Evolutionary conservation across 352 stramenopile species (phyloP), one percentile per base, ranked within the genome.

Genomic region (Phytophthora fragariae): DNA sequence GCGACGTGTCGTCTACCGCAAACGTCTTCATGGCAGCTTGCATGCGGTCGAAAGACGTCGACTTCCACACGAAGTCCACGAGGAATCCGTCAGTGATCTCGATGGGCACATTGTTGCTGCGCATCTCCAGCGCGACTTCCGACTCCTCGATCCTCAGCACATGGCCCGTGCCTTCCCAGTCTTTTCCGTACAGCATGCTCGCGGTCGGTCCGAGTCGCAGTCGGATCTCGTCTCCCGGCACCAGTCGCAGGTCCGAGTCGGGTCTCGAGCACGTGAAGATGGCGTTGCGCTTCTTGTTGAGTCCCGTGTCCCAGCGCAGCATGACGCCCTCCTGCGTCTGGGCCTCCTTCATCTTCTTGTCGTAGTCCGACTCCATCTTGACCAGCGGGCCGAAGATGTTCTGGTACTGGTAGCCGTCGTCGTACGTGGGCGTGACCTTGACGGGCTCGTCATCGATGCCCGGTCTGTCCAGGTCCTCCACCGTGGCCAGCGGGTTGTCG

Each of bases 371-470:
- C 85, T 99, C 98, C 82, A 99, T 97, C 81, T 99, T 99, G n/a
- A 99, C 98, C 11, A 99, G 80, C 11, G 98, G 98, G 5, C 95
- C 98, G 67, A 99, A 94, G 54, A 99, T 95, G 82, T 99, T 99
- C 81, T 99, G 98, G 85, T 99, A 99, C 85, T 99, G 97, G 79
- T 99, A 99, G 27, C 98, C 98, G 77, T 99, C 98, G 62, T 99
- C 97, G 76, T 99, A 99, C 37, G 92, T 91, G 17, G 95, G 73
- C 35, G 94, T 72, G 0, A 99, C 97, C 1, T 92, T 81, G 15
- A 87, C 83, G 0, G 92, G 89, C 54, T 97, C 92, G 44, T 97
- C 90, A 35, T 98, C 92, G 57, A 99, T 86, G 39, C 97, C 94
- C 0, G 96, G 97, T 33, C 95, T 82, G 60, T 99, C 93, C 15